phyloP scores from a whole-genome alignment of 192 early-diverging fungal species.

The Gaertneriomyces sp. region DNA sequence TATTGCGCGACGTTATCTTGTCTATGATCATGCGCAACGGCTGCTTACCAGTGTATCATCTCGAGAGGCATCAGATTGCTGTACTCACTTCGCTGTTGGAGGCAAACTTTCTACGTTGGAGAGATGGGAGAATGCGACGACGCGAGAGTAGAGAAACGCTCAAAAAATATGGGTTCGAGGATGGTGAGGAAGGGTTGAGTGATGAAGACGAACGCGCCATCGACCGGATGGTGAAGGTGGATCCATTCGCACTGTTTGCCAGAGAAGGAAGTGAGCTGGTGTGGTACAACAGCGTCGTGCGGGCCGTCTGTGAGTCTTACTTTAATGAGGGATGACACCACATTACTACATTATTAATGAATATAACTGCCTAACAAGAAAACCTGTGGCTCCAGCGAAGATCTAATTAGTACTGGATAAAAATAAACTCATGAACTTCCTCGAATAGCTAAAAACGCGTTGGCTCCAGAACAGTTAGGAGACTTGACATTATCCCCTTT shows the following conservation, averaged over 20 bases:
- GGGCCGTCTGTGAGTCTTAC: constrained; percentile 29
- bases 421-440: neutral
- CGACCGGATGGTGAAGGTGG: neutral
- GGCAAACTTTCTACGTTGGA: constrained; percentile 40
- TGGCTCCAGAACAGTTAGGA: no score
- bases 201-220: constrained; percentile 22
- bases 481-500: no score
- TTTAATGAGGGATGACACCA: constrained; percentile 15
- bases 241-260: constrained; percentile 33
- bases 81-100: constrained; percentile 38
- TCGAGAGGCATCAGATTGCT: constrained; percentile 17
- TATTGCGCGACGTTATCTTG: constrained; percentile 35
- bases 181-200: constrained; percentile 7
- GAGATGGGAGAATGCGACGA: constrained; percentile 4
- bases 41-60: constrained; percentile 23
- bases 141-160: constrained; percentile 1
- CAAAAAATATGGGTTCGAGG: neutral
- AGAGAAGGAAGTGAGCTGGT: constrained; percentile 37
- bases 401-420: neutral
- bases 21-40: constrained; percentile 40
- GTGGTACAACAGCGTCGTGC: constrained; percentile 30
- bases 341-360: neutral
- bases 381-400: no score
- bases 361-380: neutral
- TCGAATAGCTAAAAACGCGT: neutral